Base-by-base conservation (phyloP, 768 basidiomycete species). In the Pleurotus djamor region DNA sequence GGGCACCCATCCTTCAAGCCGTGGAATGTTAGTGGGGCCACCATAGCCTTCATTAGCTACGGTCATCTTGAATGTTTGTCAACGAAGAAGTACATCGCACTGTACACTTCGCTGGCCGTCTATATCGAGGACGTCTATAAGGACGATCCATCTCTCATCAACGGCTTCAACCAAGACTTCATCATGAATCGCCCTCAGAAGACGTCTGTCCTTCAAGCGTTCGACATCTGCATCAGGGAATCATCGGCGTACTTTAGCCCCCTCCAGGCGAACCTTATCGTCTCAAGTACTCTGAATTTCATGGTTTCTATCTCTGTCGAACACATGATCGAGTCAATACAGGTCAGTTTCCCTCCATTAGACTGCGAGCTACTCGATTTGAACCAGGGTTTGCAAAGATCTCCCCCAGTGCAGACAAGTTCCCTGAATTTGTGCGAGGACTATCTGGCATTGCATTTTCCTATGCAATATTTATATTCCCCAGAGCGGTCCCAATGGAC, bases 381-480 rank as follows among this genome's bases (percentile, higher is more conserved):
- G 1, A 1, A 28, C 3, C 21, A 28, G 3, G 21, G 3, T 3
- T 28, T 28, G 2, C 21, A 28, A 28, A 28, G 21, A 28, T 28
- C 21, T 28, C 21, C 21, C 21, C 21, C 21, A 28, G 21, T 28
- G 21, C 21, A 28, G 21, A 28, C 21, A 28, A 28, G 3, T 28
- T 28, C 21, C 21, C 21, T 28, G 21, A 28, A 28, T 28, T 28
- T 28, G 21, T 28, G 21, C 21, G 21, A 28, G 21, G 21, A 41
- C 38, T 41, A 10, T 57, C 56, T 10, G 56, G 56, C n/a, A 44
- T 44, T 16, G 37, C 41, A 7, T 21, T 28, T 7, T 28, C 21
- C 28, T 57, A 57, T 36, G 56, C 56, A 16, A 43, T 47, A 16
- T 57, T 36, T 36, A 9, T 57, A 8, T 57, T 57, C 33, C 56